Base-by-base conservation (phyloP, 805 yeast genomes). In the Starmerella vitae region DNA sequence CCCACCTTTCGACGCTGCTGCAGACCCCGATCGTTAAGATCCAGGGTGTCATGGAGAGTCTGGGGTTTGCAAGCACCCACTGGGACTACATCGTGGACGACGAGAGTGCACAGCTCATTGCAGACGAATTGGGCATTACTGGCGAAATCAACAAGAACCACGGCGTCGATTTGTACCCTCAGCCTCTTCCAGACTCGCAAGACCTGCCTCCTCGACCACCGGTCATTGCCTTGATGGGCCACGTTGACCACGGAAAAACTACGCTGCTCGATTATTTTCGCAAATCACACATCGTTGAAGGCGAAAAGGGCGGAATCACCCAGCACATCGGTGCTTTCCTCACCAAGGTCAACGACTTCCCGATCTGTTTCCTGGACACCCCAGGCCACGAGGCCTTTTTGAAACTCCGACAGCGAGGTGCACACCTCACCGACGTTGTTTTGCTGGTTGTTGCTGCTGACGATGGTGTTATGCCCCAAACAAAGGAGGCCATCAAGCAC, bases 311-410 rank as follows among this genome's bases (percentile, higher is more conserved):
- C 39, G 97, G 98, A 15, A 91, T 91, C 37, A 91, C 98, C 0
- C 98, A 91, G 58, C 96, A 85, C 57, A 91, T 91, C 41, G 98
- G 98, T 58, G 97, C 98, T 0, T 91, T 91, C 52, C 78, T 88
- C 13, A 91, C 88, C 19, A 94, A 96, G 1, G 83, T 91, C 50
- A 27, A 27, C 17, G 75, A 78, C 51, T 79, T 78, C 56, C 64
- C 64, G 30, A 82, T 91, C 47, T 88, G 97, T 0, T 88, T 91
- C 48, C 67, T 91, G 45, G 98, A 91, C 58, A 91, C 98, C 0
- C 98, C 98, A 0, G 98, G 98, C 0, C 98, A 91, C 62, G 93
- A 95, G 9, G 97, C 97, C 0, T 91, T 91, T 55, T 64, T 91
- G 47, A 85, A 85, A 53, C 85, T 91, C 94, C 72, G 98, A 50